Conservation (phyloP, 2,329 filamentous ascomycete genomes). For the Paecilomyces sp. region DNA sequence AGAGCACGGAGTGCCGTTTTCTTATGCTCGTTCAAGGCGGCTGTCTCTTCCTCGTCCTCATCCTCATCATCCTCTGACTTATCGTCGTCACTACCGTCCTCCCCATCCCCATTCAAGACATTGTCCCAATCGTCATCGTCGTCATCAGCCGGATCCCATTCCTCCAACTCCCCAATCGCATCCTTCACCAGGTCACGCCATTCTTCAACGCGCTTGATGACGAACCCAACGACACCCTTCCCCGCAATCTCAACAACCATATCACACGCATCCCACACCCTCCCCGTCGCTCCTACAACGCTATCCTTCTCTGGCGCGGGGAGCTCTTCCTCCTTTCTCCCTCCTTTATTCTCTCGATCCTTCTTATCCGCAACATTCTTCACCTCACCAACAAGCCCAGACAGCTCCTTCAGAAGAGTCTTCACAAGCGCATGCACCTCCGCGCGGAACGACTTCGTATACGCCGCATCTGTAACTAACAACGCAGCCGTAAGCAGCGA, state of each 20-base stretch:
- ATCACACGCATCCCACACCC: conserved; percentile 81
- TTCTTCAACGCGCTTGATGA: conserved; percentile 65
- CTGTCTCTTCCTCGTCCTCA: conserved; percentile 13
- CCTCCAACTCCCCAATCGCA: conserved; percentile 76
- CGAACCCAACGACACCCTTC: conserved; percentile 62
- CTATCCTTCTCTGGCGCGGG: conserved; percentile 34
- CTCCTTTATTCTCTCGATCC: conserved; percentile 31
- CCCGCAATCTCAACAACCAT: conserved; percentile 56
- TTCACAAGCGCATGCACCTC: conserved; percentile 57
- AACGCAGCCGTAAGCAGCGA: conserved; percentile 66
- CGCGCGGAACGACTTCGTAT: conserved; percentile 55
- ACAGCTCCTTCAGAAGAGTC: conserved; percentile 57
- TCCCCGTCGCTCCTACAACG: conserved; percentile 63
- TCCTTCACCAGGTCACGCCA: conserved; percentile 71
- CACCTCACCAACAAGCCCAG: conserved; percentile 54
- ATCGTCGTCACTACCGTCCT: conserved; percentile 14
- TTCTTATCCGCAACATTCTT: conserved; percentile 39
- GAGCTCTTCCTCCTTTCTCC: conserved; percentile 20
- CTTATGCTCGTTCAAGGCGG: conserved; percentile 32
- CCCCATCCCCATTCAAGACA: conserved; percentile 23
- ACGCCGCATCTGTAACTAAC: conserved; percentile 53
- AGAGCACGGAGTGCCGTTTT: conserved; percentile 35
- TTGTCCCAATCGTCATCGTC: conserved; percentile 51
- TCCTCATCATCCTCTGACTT: conserved; percentile 9
- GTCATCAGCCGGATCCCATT: conserved; percentile 71